Evolutionary conservation across 768 basidiomycete species (phyloP).

Genomic region (Cystoderma amianthinum): DNA sequence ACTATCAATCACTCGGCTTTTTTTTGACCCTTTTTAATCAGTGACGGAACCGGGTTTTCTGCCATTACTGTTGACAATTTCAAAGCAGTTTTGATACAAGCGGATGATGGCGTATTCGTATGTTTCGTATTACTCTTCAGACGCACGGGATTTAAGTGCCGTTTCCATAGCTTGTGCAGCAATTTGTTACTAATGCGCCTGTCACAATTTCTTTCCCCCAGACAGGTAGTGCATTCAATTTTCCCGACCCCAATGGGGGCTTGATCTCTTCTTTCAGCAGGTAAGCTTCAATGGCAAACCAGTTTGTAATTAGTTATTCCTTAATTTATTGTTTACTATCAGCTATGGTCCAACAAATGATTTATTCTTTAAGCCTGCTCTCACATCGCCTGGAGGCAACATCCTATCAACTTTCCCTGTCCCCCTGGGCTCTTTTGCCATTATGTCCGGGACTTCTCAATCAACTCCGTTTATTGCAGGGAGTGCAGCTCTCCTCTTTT

Average conservation of each 20-base stretch:
- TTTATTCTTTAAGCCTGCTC: slow-evolving; percentile 47
- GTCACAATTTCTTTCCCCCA: slow-evolving; percentile 44
- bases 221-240: slow-evolving; percentile 28
- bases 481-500: slow-evolving; percentile 33
- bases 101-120: slow-evolving; percentile 49
- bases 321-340: no score
- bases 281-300: slow-evolving; percentile 8
- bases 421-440: slow-evolving; percentile 28
- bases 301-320: no score
- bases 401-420: slow-evolving; percentile 40
- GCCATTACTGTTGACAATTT: slow-evolving; percentile 38
- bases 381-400: slow-evolving; percentile 47
- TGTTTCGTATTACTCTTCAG: slow-evolving; percentile 10
- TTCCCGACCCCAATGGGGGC: slow-evolving; percentile 46
- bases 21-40: slow-evolving; percentile 9
- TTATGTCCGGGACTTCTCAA: slow-evolving; percentile 39
- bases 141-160: not conserved
- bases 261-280: slow-evolving; percentile 47
- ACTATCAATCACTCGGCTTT: not conserved
- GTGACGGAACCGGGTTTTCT: slow-evolving; percentile 41
- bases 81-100: slow-evolving; percentile 42
- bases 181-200: slow-evolving; percentile 35
- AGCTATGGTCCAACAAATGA: slow-evolving; percentile 58
- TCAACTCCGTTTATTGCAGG: slow-evolving; percentile 40
- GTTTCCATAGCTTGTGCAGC: slow-evolving; percentile 45